Conservation (phyloP, 306 rosid genomes). For the Vigna nakashimae region DNA sequence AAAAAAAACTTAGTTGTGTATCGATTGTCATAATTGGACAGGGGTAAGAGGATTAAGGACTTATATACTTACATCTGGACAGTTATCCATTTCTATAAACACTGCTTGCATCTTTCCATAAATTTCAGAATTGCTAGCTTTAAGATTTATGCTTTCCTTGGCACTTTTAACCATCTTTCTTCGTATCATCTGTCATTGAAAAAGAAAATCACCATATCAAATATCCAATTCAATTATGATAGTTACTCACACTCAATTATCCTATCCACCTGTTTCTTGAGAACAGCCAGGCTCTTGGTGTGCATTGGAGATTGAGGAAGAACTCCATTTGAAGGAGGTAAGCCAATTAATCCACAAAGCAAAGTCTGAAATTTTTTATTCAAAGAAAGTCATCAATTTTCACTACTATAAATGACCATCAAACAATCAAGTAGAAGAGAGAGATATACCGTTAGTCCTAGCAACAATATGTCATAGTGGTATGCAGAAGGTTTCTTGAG, state of each 20-base stretch:
- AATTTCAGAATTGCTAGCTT: constrained; percentile 78
- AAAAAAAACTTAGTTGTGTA: neutral
- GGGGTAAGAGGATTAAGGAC: neutral
- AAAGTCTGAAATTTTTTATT: constrained; percentile 60
- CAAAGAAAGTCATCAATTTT: constrained; percentile 22
- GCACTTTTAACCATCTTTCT: constrained; percentile 84
- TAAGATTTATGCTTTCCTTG: constrained; percentile 71
- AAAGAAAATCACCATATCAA: constrained; percentile 12
- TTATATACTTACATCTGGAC: constrained; percentile 51
- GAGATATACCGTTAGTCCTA: constrained; percentile 67
- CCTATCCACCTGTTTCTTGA: constrained; percentile 69
- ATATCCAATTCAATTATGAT: constrained; percentile 23
- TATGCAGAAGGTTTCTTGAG: constrained; percentile 85
- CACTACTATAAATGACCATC: neutral
- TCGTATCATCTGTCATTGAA: constrained; percentile 61
- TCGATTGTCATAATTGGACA: neutral
- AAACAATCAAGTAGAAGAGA: constrained; percentile 3
- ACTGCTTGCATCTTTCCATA: constrained; percentile 84
- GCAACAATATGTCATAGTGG: constrained; percentile 81
- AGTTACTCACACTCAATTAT: constrained; percentile 14
- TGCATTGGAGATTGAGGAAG: constrained; percentile 98
- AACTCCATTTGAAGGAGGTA: constrained; percentile 95
- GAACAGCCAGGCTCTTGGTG: constrained; percentile 87
- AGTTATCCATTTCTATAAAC: constrained; percentile 78
- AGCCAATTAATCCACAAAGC: constrained; percentile 84